phyloP scores from a whole-genome alignment of 805 yeast genomes.

The Saturnispora sanitii region DNA sequence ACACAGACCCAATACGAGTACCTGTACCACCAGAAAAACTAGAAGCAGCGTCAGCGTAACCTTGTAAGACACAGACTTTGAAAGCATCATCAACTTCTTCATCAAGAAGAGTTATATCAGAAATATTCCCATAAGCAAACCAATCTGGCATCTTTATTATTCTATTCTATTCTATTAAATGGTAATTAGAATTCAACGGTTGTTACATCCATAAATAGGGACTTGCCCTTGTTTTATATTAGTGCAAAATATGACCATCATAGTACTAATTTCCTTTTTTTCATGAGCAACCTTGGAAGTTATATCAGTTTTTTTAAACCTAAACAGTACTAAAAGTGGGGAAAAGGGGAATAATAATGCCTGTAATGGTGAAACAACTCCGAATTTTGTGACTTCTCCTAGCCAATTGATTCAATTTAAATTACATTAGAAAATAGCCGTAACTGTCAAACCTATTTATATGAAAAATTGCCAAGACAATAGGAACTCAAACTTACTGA shows the following conservation, averaged over 20 bases:
- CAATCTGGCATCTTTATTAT: conserved; percentile 10
- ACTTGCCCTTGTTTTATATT: neutral
- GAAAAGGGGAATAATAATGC: neutral
- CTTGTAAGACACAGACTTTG: conserved; percentile 17
- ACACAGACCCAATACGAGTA: conserved; percentile 46
- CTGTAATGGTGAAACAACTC: neutral
- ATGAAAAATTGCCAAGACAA: too few relatives aligned
- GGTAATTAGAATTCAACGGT: neutral
- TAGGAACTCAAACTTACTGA: too few relatives aligned
- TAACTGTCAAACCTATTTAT: too few relatives aligned
- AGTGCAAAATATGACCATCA: neutral
- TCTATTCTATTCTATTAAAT: neutral
- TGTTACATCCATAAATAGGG: neutral
- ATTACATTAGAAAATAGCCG: too few relatives aligned
- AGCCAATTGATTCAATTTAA: neutral
- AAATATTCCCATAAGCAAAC: conserved; percentile 9
- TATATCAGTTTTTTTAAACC: neutral
- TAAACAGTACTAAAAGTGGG: neutral
- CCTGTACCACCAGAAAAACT: conserved; percentile 21
- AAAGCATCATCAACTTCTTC: conserved; percentile 14
- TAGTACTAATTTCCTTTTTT: neutral
- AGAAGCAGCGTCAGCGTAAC: conserved; percentile 14
- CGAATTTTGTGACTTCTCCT: neutral
- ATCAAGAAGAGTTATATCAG: conserved; percentile 9
- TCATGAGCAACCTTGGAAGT: conserved; percentile 7